Evolutionary conservation across 2,329 filamentous ascomycete genomes (phyloP), one percentile per base, ranked within the genome.

Genomic region (Talaromyces sp.): DNA sequence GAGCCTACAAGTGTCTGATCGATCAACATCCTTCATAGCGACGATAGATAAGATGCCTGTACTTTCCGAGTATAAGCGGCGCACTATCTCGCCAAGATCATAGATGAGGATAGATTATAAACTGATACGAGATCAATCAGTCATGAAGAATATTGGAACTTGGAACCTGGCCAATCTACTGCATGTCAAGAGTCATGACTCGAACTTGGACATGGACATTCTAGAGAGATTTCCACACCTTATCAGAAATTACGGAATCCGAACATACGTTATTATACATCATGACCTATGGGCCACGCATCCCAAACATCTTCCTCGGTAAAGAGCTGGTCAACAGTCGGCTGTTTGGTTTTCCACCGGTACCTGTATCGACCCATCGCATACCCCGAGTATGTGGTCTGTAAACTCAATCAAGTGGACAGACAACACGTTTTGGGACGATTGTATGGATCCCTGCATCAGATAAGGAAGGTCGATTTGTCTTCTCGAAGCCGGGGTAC

Each of bases 381-480:
- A 48, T 48, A 14, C 1, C 18, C n/a, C 40, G 18, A 18, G 40
- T 9, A 16, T 6, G 21, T 44, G 23, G 18, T 6, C 14, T 9
- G 18, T 28, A 12, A 25, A 28, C 44, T 28, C 44, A 48, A 48
- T 14, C 25, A 28, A 48, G 23, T 28, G 23, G 46, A 31, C 46
- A 50, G 9, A 50, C 14, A 50, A 25, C 25, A 50, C 25, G 46
- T 31, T 50, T 11, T n/a, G 6, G 6, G 12, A 7, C 5, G 21
- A 16, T 54, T n/a, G n/a, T 54, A 54, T 54, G 50, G 50, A 35
- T 16, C 21, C 31, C 31, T 54, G 11, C 50, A 37, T 37, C 50
- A 21, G 31, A 54, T 54, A 18, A 35, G 50, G 50, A 54, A 54
- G 50, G 50, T 54, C 31, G 50, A 54, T 33, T 54, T 35, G 50